Evolutionary conservation across 805 yeast genomes (phyloP), one percentile per base, ranked within the genome.

Genomic region (Saccharomycopsis fermentans): DNA sequence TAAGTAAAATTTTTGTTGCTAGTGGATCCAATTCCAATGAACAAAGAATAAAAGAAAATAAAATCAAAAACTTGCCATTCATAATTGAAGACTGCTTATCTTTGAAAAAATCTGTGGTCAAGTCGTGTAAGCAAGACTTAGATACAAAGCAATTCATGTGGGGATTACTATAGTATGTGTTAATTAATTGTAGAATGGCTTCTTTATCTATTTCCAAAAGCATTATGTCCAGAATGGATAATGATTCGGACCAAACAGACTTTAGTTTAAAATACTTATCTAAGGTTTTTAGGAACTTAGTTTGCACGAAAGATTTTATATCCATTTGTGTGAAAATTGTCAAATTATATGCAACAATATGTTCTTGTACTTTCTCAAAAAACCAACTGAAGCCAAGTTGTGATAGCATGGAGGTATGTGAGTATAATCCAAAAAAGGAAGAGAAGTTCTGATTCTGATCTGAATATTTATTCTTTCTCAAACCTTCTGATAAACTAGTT

Each of bases 1-100:
- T 26, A 16, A 21, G 21, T 21, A 37, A 16, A 19, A 1, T 19
- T 53, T 37, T 34, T 21, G 14, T 27, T 27, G 29, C 14, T 21
- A 12, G 12, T 2, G 55, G 29, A 8, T 24, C 26, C 36, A 37
- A 21, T 9, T n/a, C 24, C 27, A 34, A 37, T 21, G 55, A 24
- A 17, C 48, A 53, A 53, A 53, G 48, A 39, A 37, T 53, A 26
- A 53, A 53, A 12, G 55, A 53, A 53, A 53, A 53, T 24, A 53
- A 40, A 39, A 53, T 40, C 29, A 53, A 40, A 40, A 36, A 53
- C 29, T 53, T 53, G 5, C 36, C n/a, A 37, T 37, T 37, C 35
- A 53, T 21, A 37, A 53, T 24, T 24, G 34, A 53, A 17, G 50
- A 53, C 21, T n/a, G 50, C 27, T 37, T 37, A 53, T 53, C 48